phyloP scores from a whole-genome alignment of 2,329 filamentous ascomycete genomes.

The Alternaria viburni region DNA sequence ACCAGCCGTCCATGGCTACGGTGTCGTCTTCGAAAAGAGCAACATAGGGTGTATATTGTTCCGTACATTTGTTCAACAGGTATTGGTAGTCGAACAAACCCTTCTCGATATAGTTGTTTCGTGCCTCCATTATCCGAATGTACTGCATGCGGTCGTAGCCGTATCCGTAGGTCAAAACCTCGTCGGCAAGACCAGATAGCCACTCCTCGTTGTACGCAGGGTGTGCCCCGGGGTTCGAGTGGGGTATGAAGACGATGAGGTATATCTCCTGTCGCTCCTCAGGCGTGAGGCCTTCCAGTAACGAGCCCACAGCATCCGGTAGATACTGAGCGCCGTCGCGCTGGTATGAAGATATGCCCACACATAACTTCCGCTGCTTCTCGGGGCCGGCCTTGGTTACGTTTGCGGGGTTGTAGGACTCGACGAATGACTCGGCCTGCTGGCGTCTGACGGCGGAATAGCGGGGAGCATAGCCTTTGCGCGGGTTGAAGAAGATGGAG shows the following conservation, averaged over 20 bases:
- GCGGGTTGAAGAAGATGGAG: constrained; percentile 45
- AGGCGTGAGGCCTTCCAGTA: constrained; percentile 52
- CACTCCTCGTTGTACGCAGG: constrained; percentile 52
- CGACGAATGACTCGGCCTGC: constrained; percentile 39
- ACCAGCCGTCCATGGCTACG: constrained; percentile 57
- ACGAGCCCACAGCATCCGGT: constrained; percentile 51
- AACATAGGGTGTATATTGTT: constrained; percentile 49
- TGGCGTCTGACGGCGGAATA: constrained; percentile 41
- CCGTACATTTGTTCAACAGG: constrained; percentile 50
- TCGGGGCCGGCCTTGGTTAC: constrained; percentile 20
- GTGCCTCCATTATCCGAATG: constrained; percentile 41
- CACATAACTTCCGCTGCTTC: constrained; percentile 45
- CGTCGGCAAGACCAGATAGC: constrained; percentile 49
- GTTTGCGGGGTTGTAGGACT: constrained; percentile 26
- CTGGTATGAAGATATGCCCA: constrained; percentile 54
- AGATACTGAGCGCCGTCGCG: constrained; percentile 52
- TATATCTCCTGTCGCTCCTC: constrained; percentile 52
- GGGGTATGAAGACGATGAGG: constrained; percentile 54
- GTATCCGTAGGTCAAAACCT: constrained; percentile 51
- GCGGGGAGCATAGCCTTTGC: constrained; percentile 37
- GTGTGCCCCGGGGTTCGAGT: constrained; percentile 51
- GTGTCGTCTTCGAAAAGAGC: constrained; percentile 57
- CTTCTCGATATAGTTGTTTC: constrained; percentile 47
- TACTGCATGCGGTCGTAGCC: constrained; percentile 41
- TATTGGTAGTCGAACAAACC: constrained; percentile 54